Evolutionary conservation across 345 rosid genomes (phyloP).

Genomic region (Populus deltoides): DNA sequence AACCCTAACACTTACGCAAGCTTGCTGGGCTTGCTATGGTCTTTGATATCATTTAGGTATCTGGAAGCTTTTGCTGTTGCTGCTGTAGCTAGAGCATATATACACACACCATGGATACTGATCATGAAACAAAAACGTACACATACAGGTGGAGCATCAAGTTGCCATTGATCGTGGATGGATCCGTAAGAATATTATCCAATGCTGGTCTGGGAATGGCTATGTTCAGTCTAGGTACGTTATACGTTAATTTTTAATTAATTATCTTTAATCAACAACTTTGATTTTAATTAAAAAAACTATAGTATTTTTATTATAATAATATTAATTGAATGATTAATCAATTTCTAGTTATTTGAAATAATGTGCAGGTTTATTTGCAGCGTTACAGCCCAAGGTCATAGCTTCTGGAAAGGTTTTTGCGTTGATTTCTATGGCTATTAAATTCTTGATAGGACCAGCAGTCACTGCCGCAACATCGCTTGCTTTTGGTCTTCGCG

Average conservation of each 20-base stretch:
- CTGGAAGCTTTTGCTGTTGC: too few species aligned
- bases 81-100: too few species aligned
- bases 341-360: background rate
- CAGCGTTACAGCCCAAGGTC: slow-evolving; percentile 29
- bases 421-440: slow-evolving; percentile 26
- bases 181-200: slow-evolving; percentile 25
- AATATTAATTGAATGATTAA: too few species aligned
- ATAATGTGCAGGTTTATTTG: slow-evolving; percentile 18
- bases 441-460: slow-evolving; percentile 27
- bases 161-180: slow-evolving; percentile 23
- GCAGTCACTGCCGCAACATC: slow-evolving; percentile 26
- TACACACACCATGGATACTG: too few species aligned
- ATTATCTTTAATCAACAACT: background rate
- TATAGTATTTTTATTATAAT: too few species aligned
- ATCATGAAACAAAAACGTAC: too few species aligned
- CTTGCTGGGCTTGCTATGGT: slow-evolving; percentile 25
- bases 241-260: too few species aligned
- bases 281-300: too few species aligned
- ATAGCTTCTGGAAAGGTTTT: slow-evolving; percentile 27
- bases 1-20: slow-evolving; percentile 34
- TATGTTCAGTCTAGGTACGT: slow-evolving; percentile 23
- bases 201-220: slow-evolving; percentile 35
- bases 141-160: slow-evolving; percentile 23
- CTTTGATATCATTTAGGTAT: slow-evolving; percentile 27
- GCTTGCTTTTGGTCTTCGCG: slow-evolving; percentile 27